Percentiles rank a stretch among this genome's conserved stretches.
Conservation (phyloP, 805 yeast species). For the Wickerhamomyces chambardii region DNA sequence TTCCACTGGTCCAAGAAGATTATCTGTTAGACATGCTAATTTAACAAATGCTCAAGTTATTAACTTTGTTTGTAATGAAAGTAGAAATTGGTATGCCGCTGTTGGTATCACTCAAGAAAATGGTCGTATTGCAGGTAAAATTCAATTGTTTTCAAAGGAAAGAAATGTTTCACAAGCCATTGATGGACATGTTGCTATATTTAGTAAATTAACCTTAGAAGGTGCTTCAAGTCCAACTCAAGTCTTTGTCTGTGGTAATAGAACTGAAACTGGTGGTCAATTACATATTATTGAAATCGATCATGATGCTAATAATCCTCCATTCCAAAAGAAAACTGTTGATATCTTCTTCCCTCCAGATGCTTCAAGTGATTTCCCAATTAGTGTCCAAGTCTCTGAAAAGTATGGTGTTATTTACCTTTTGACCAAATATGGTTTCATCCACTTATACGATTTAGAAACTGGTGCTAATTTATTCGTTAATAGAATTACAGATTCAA, state of each 20-base stretch:
- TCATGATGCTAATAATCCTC: constrained; percentile 74
- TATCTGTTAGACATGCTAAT: constrained; percentile 78
- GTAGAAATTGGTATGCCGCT: constrained; percentile 86
- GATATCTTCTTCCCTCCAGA: constrained; percentile 97
- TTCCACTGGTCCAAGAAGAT: constrained; percentile 65
- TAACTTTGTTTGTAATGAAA: constrained; percentile 75
- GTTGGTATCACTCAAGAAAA: constrained; percentile 93
- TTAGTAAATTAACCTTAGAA: constrained; percentile 67
- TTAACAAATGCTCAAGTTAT: constrained; percentile 81
- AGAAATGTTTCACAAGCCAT: constrained; percentile 94
- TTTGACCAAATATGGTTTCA: constrained; percentile 92
- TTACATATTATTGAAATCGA: constrained; percentile 94
- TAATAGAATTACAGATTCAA: constrained; percentile 93
- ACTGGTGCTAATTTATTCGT: constrained; percentile 89
- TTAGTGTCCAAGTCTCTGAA: constrained; percentile 78
- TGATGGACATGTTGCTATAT: constrained; percentile 95
- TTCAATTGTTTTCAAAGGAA: constrained; percentile 82
- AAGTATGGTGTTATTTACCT: constrained; percentile 82
- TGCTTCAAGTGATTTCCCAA: constrained; percentile 94
- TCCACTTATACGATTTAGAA: constrained; percentile 91
- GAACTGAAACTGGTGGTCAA: constrained; percentile 68
- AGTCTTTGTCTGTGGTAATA: constrained; percentile 88
- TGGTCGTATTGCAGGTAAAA: constrained; percentile 92
- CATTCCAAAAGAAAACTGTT: constrained; percentile 86
- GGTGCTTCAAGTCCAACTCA: constrained; percentile 67